Conservation (phyloP, 352 stramenopile genomes). For the Phytophthora crassamura region DNA sequence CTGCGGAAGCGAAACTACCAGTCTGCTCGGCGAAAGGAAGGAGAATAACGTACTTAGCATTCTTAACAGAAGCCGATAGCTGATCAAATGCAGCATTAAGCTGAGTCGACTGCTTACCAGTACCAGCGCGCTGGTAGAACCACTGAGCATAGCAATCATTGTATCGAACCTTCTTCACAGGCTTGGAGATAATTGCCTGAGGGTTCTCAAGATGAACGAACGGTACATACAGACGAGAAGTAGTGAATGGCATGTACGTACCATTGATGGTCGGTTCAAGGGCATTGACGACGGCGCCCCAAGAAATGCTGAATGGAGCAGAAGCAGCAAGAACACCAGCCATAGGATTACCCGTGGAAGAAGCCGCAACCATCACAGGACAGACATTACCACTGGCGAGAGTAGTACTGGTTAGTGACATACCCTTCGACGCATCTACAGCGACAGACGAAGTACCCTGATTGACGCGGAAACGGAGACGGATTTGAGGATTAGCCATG, state of each 20-base stretch:
- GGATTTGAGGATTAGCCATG: conserved; percentile 15
- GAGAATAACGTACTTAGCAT: neutral
- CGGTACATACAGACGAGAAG: too few species aligned
- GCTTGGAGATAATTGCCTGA: neutral
- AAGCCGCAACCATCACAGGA: neutral
- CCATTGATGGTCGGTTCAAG: neutral
- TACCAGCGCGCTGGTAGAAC: neutral
- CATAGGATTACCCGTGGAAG: neutral
- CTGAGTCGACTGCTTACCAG: neutral
- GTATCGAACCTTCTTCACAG: conserved; percentile 7
- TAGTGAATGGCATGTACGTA: neutral
- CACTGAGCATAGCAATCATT: conserved; percentile 5
- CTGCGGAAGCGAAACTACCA: neutral
- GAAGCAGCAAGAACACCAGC: neutral
- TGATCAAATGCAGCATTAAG: conserved; percentile 2
- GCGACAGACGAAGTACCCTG: conserved; percentile 7
- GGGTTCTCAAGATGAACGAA: too few species aligned
- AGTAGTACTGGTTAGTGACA: conserved; percentile 5
- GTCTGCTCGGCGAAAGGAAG: neutral
- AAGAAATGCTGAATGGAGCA: conserved; percentile 4
- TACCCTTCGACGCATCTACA: neutral
- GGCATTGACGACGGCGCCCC: neutral
- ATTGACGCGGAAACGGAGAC: conserved; percentile 14
- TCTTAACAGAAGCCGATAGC: conserved; percentile 4
- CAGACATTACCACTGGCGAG: neutral